Percentiles rank a stretch among this genome's conserved stretches.
phyloP scores from a whole-genome alignment of 306 rosid species.

The Trichosanthes cucumerina region DNA sequence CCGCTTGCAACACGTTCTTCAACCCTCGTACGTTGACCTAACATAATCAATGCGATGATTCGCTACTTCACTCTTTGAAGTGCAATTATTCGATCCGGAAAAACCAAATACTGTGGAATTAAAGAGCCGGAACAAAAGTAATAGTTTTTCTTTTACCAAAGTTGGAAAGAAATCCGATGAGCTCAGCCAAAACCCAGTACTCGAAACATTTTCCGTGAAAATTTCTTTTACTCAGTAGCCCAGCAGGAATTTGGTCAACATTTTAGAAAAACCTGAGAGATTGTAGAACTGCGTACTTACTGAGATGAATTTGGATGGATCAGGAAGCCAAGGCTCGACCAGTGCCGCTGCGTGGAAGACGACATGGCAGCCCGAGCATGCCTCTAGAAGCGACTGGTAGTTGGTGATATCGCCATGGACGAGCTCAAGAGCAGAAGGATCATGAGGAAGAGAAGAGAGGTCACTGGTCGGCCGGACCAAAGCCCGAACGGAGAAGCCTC shows the following conservation, averaged over 20 bases:
- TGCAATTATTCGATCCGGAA: neutral
- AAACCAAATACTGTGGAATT: neutral
- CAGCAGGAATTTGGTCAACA: neutral
- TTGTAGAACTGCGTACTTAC: slow-evolving; percentile 19
- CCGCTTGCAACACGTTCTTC: slow-evolving; percentile 59
- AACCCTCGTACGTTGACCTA: slow-evolving; percentile 81
- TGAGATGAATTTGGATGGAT: slow-evolving; percentile 56
- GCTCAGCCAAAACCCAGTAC: neutral
- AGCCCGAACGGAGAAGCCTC: slow-evolving; percentile 53
- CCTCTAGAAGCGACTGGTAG: slow-evolving; percentile 54
- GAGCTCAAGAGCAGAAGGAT: slow-evolving; percentile 34
- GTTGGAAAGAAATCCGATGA: neutral
- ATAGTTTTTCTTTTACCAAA: neutral
- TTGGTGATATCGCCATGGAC: slow-evolving; percentile 71
- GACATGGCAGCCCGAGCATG: slow-evolving; percentile 58
- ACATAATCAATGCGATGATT: neutral
- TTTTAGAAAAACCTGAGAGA: neutral
- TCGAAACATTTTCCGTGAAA: neutral
- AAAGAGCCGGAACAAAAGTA: neutral
- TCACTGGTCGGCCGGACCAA: slow-evolving; percentile 80
- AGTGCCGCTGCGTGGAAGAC: slow-evolving; percentile 84
- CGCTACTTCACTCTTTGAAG: neutral
- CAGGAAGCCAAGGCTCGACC: slow-evolving; percentile 97
- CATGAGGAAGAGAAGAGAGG: slow-evolving; percentile 45
- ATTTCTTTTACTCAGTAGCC: neutral